Base-by-base conservation (phyloP, 805 yeast species). In the Ogataea methylovora region DNA sequence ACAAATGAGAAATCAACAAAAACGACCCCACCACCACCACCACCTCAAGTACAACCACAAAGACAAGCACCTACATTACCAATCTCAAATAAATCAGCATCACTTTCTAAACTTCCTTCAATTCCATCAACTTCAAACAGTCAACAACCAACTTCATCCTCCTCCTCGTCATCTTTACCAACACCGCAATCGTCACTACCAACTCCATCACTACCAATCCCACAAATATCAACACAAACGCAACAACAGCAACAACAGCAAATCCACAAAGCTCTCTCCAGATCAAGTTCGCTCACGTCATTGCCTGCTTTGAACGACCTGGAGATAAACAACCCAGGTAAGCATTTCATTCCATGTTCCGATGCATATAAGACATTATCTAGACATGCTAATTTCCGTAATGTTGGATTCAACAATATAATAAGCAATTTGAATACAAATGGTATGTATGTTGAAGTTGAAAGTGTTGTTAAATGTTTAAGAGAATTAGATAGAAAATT, bases 381-480 rank as follows among this genome's bases (percentile, higher is more conserved):
- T 22, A 66, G 94, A 37, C 95, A 86, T 55, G 80, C 81, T 48
- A 75, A 78, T 45, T 85, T 85, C 59, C 71, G 73, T 38, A 65
- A 74, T 7, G 84, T 80, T 14, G 92, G 84, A 42, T 76, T 85
- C 49, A 73, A 82, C 35, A 73, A 78, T 2, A 63, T 85, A 41
- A 87, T 85, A 4, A 83, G 83, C 11, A 75, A 80, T 46, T 67
- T 86, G 44, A 76, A 81, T 21, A 83, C 94, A 1, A 65, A 82
- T 42, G 95, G 94, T 3, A 83, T 84, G 81, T 85, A 81, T 48
- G 94, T 87, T 30, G 96, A 87, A 50, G 94, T 84, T n/a, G 85
- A 81, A 48, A 76, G 86, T 45, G 92, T 87, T 23, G 94, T 92
- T 21, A 81, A 82, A 47, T 87, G 85, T 15, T 61, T 86, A 41